Conservation (phyloP, 1,284 basidiomycete species). For the Sporisorium scitamineum region DNA sequence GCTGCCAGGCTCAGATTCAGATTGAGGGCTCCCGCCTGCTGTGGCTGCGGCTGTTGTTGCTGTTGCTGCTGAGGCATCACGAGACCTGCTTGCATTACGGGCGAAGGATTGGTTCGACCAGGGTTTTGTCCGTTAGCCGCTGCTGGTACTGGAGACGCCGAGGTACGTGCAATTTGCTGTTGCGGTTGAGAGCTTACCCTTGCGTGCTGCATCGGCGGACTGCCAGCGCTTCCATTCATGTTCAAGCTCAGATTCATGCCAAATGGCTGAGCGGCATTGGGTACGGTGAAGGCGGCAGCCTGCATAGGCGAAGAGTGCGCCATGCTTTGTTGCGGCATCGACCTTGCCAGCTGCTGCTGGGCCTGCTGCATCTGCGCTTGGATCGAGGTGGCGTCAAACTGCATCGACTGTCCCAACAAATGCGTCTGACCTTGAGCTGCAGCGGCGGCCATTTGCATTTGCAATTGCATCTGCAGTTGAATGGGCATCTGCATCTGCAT, state of each 20-base stretch:
- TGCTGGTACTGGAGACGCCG: conserved; percentile 42
- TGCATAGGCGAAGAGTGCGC: conserved; percentile 51
- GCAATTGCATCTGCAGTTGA: conserved; percentile 53
- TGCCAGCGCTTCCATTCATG: conserved; percentile 45
- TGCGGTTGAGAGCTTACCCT: conserved; percentile 54
- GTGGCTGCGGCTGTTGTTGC: conserved; percentile 18
- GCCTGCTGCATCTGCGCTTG: conserved; percentile 47
- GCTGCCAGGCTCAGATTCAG: conserved; percentile 42
- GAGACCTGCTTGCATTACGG: conserved; percentile 49
- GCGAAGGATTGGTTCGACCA: conserved; percentile 44
- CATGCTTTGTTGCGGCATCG: conserved; percentile 43
- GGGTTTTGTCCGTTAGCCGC: conserved; percentile 45
- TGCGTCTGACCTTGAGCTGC: conserved; percentile 49
- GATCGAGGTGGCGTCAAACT: conserved; percentile 44
- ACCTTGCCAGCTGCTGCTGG: conserved; percentile 40
- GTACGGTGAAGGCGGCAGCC: conserved; percentile 35
- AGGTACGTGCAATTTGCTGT: conserved; percentile 41
- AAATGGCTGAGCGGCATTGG: conserved; percentile 37
- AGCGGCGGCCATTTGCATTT: conserved; percentile 53
- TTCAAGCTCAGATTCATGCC: conserved; percentile 46
- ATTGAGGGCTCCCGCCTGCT: conserved; percentile 26
- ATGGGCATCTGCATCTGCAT: conserved; percentile 51
- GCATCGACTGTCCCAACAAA: conserved; percentile 36
- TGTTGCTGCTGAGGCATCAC: conserved; percentile 35
- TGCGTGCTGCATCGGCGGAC: conserved; percentile 51